phyloP scores from a whole-genome alignment of 2,329 filamentous ascomycete genomes.

The Colletotrichum zoysiae region DNA sequence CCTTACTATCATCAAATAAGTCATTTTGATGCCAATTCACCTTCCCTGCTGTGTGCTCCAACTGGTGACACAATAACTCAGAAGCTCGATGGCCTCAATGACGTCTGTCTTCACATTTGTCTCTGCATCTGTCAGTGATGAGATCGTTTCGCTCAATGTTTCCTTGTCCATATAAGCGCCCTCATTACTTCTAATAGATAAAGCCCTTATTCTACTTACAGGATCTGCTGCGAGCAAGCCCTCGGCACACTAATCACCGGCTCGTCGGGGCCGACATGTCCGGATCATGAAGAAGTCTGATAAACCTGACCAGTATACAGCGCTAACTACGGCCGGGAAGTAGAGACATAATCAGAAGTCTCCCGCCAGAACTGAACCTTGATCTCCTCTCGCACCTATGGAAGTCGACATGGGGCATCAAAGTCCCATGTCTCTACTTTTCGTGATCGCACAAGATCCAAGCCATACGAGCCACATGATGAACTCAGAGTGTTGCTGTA shows the following conservation, averaged over 20 bases:
- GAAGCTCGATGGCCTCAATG: background rate
- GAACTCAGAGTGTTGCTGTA: conserved; percentile 4
- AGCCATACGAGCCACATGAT: conserved; percentile 25
- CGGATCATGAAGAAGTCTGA: background rate
- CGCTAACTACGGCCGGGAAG: background rate
- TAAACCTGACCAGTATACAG: background rate
- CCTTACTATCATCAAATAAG: too few relatives aligned
- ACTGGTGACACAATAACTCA: background rate
- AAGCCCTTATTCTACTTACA: too few relatives aligned
- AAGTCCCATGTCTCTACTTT: background rate
- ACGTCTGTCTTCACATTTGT: background rate
- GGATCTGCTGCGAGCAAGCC: background rate
- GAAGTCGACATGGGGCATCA: background rate
- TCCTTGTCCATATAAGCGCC: too few relatives aligned
- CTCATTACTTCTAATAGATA: background rate
- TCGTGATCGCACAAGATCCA: conserved; percentile 19
- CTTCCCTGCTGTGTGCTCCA: too few relatives aligned
- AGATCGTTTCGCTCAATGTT: background rate
- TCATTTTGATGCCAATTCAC: too few relatives aligned
- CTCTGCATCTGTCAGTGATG: background rate
- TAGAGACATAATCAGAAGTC: background rate
- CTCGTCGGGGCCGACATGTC: background rate
- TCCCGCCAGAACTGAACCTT: too few relatives aligned
- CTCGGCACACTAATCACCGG: background rate
- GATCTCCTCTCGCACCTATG: background rate